These are phyloP conservation scores for Capsicum baccatum DNA, from an alignment of 257 asterid genomes.

Conservation along the genomic window DNA sequence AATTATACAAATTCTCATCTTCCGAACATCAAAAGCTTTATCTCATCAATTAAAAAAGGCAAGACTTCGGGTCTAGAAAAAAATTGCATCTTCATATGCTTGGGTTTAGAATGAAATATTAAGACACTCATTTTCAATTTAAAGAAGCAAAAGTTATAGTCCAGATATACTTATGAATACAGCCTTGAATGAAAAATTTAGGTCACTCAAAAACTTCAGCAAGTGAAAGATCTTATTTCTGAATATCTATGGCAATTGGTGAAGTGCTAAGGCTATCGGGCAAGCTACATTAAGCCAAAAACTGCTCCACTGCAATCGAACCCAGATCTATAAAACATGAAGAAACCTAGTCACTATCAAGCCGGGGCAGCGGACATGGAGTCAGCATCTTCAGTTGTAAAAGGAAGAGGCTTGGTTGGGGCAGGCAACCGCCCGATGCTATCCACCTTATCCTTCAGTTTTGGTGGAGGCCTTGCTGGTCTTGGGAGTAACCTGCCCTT, in stretches of 20 bases:
- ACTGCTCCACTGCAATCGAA: not conserved
- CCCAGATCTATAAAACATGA: constrained; percentile 16
- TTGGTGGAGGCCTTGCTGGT: constrained; percentile 95
- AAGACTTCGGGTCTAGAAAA: not conserved
- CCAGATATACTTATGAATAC: not conserved
- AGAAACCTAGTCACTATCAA: constrained; percentile 28
- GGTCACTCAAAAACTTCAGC: not conserved
- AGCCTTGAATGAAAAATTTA: not conserved
- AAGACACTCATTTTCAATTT: not conserved
- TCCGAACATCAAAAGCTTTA: not conserved
- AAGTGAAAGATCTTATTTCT: constrained; percentile 1
- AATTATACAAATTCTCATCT: not conserved
- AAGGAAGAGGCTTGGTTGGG: constrained; percentile 85
- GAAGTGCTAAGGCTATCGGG: not conserved
- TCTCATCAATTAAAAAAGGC: not conserved
- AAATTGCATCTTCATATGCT: not conserved
- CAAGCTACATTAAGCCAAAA: constrained; percentile 12
- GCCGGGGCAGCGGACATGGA: constrained; percentile 44
- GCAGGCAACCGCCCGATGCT: constrained; percentile 93
- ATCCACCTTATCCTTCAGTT: constrained; percentile 79
- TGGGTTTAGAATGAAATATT: not conserved
- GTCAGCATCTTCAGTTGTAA: constrained; percentile 60
- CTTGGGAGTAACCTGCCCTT: constrained; percentile 91
- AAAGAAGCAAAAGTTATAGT: not conserved
- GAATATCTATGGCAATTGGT: constrained; percentile 16